Percentiles rank a stretch among this genome's conserved stretches.
These are phyloP conservation scores for Clonostachys sp. DNA, from an alignment of 2,329 filamentous ascomycete species.

Conservation along the genomic window DNA sequence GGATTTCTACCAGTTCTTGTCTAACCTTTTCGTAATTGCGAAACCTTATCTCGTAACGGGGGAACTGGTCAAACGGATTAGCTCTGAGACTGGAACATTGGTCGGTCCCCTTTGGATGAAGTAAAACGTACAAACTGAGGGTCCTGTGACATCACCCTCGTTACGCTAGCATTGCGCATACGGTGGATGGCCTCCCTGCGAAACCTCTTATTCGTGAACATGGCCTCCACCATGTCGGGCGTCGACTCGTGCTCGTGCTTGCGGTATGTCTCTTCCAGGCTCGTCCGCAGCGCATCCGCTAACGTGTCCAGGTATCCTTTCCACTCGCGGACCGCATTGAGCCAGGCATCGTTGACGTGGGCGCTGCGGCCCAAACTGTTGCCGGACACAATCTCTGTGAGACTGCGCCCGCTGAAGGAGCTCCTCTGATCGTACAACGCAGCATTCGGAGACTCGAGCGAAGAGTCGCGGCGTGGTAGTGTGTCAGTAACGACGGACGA, in stretches of 20 bases:
- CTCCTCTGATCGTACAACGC: slow-evolving; percentile 25
- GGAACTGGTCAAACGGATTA: slow-evolving; percentile 21
- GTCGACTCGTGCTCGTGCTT: slow-evolving; percentile 38
- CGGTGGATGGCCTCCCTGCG: slow-evolving; percentile 34
- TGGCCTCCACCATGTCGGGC: slow-evolving; percentile 30
- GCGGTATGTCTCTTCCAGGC: slow-evolving; percentile 37
- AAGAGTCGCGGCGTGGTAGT: slow-evolving; percentile 17
- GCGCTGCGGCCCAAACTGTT: slow-evolving; percentile 9
- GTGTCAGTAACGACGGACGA: slow-evolving; percentile 13
- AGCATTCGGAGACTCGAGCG: slow-evolving; percentile 21
- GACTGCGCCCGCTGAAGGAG: slow-evolving; percentile 28
- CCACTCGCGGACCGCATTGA: slow-evolving; percentile 38
- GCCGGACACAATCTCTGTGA: slow-evolving; percentile 21
- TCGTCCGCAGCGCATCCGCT: slow-evolving; percentile 31
- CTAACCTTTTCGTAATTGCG: slow-evolving; percentile 39
- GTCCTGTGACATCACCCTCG: slow-evolving; percentile 34
- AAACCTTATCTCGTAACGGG: slow-evolving; percentile 40
- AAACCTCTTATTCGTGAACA: slow-evolving; percentile 35
- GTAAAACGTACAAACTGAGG: slow-evolving; percentile 30
- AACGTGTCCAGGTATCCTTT: slow-evolving; percentile 34
- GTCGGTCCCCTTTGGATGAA: not conserved
- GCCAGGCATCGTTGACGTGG: slow-evolving; percentile 21
- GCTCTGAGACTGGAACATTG: not conserved
- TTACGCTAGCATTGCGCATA: slow-evolving; percentile 40
- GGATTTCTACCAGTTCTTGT: slow-evolving; percentile 31